Conservation (phyloP, 1,139 yeast genomes). For the Zygotorulaspora mrakii region DNA sequence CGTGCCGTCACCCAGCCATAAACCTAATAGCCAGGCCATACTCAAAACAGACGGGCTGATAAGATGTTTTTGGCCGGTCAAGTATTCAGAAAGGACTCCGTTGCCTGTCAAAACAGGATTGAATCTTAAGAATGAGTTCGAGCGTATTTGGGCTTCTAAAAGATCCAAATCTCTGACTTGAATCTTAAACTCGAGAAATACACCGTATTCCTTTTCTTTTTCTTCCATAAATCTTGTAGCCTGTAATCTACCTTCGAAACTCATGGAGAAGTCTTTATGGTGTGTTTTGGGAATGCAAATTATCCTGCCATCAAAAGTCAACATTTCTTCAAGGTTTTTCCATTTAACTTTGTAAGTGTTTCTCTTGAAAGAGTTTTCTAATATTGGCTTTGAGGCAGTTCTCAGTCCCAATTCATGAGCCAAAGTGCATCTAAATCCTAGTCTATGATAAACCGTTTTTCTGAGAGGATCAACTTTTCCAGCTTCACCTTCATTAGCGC, state of each 20-base stretch:
- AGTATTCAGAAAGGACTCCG: slow-evolving; percentile 25
- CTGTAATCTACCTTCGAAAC: slow-evolving; percentile 21
- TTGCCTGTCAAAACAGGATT: slow-evolving; percentile 39
- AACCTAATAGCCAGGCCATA: slow-evolving; percentile 38
- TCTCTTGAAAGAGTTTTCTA: slow-evolving; percentile 24
- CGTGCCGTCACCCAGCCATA: slow-evolving; percentile 34
- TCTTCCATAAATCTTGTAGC: slow-evolving; percentile 19
- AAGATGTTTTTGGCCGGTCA: slow-evolving; percentile 25
- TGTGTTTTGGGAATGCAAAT: slow-evolving; percentile 27
- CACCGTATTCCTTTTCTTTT: slow-evolving; percentile 16
- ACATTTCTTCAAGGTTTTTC: slow-evolving; percentile 20
- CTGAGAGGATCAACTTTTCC: slow-evolving; percentile 21
- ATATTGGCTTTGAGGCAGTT: slow-evolving; percentile 26
- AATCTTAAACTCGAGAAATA: slow-evolving; percentile 36
- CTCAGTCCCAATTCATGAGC: slow-evolving; percentile 38
- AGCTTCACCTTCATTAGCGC: slow-evolving; percentile 23
- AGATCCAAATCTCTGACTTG: slow-evolving; percentile 38
- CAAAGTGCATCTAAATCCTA: slow-evolving; percentile 37
- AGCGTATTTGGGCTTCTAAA: slow-evolving; percentile 31
- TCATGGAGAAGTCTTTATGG: slow-evolving; percentile 26
- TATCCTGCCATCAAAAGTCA: slow-evolving; percentile 24
- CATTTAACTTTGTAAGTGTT: slow-evolving; percentile 22
- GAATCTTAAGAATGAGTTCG: slow-evolving; percentile 35
- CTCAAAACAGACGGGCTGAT: slow-evolving; percentile 22
- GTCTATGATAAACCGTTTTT: slow-evolving; percentile 24